A percentile compares a stretch with the other conserved stretches of the same genome.
phyloP scores from a whole-genome alignment of 2,329 filamentous ascomycete genomes.

The Diaporthe citri region DNA sequence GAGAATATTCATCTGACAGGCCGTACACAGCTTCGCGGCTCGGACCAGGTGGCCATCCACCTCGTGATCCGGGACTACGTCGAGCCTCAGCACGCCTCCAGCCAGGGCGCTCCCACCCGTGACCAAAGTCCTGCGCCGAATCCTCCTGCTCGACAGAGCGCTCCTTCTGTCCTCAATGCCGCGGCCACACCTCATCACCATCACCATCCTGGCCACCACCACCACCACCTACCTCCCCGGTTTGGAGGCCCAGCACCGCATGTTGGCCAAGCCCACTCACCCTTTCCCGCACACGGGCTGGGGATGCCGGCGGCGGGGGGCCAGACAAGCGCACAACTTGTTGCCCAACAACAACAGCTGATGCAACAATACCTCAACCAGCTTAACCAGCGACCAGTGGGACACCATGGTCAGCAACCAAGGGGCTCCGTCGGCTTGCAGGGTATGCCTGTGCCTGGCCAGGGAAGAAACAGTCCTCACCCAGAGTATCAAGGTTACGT shows the following conservation, averaged over 20 bases:
- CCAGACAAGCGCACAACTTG: constrained; percentile 37
- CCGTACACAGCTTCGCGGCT: constrained; percentile 54
- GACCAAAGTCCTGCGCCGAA: constrained; percentile 47
- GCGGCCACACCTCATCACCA: constrained; percentile 36
- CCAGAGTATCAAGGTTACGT: constrained; percentile 56
- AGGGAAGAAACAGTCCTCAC: constrained; percentile 48
- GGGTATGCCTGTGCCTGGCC: constrained; percentile 51
- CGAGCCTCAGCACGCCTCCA: constrained; percentile 47
- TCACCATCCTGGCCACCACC: constrained; percentile 28
- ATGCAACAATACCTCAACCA: constrained; percentile 61
- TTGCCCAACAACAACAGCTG: constrained; percentile 54
- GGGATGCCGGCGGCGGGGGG: constrained; percentile 25
- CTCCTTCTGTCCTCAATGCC: constrained; percentile 26
- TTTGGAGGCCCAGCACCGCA: constrained; percentile 10
- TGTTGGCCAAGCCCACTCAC: constrained; percentile 15
- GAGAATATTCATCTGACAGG: constrained; percentile 10
- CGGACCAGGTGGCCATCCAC: constrained; percentile 65
- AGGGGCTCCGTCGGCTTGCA: constrained; percentile 56
- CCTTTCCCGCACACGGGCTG: constrained; percentile 8
- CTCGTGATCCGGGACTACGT: constrained; percentile 61
- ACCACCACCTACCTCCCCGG: constrained; percentile 12
- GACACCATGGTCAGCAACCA: constrained; percentile 58
- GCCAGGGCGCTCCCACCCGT: constrained; percentile 42
- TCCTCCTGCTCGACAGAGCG: constrained; percentile 10
- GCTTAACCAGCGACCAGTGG: constrained; percentile 55